Evolutionary conservation across 2,329 filamentous ascomycete species (phyloP), one percentile per base, ranked within the genome.

Genomic region (Pseudocercospora fijiensis): DNA sequence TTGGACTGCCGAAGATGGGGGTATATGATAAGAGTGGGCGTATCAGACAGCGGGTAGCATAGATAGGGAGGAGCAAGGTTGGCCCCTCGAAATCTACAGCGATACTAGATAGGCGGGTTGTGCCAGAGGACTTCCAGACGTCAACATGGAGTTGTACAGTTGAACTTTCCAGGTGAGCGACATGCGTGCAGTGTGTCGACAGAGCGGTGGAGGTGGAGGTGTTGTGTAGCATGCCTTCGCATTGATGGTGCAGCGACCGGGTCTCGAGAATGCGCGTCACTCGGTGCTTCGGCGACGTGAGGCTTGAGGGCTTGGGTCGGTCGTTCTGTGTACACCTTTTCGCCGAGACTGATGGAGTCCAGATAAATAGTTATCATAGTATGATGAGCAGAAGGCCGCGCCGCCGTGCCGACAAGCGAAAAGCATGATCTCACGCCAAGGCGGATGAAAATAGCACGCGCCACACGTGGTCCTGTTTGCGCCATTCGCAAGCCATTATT

Each of bases 1-100:
- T 13, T 16, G 16, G 49, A 53, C 49, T 53, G 49, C 49, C 49
- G 49, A 53, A 13, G 49, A 9, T 30, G 8, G 49, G 49, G 49
- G 49, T 53, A 53, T 53, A 30, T 30, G 49, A 53, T 53, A 53
- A 53, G 49, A 28, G 49, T 53, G 3, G 49, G 22, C 49, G 49
- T 53, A 53, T 53, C 49, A 53, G 49, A 28, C 22, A 13, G 49
- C 49, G 26, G 13, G 13, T 53, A n/a, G 49, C 16, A 53, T 18
- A 53, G 49, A 53, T 53, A 53, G 49, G 49, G 20, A 53, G 16
- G 16, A 41, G 20, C 49, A 53, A 53, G 49, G 49, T 53, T 30
- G 49, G 49, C 24, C 20, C 49, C 49, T 53, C 49, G n/a, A 28
- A 11, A 2, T 53, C 7, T 24, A 18, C 45, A 53, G 49, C 49